Evolutionary conservation across 2,329 filamentous ascomycete species (phyloP).

Genomic region (Apiospora saccharicola): DNA sequence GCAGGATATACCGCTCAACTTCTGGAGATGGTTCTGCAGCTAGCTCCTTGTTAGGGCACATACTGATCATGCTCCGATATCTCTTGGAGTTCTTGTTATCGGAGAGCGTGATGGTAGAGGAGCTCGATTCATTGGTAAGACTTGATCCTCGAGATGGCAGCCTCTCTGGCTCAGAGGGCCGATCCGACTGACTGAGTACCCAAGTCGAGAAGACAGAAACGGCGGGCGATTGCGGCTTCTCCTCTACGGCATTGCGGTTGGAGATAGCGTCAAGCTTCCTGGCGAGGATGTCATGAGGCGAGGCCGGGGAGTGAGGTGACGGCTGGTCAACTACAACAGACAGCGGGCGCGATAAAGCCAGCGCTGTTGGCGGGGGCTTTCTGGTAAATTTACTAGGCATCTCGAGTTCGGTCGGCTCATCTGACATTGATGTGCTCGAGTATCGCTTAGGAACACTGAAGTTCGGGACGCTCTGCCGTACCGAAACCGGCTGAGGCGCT

Average conservation of each 20-base stretch:
- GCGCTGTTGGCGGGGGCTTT: slow-evolving; percentile 53
- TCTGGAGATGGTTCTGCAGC: slow-evolving; percentile 4
- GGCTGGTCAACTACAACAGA: slow-evolving; percentile 64
- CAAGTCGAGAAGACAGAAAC: slow-evolving; percentile 26
- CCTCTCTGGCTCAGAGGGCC: slow-evolving; percentile 20
- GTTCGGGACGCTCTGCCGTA: slow-evolving; percentile 51
- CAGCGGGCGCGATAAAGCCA: slow-evolving; percentile 58
- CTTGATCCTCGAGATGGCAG: slow-evolving; percentile 21
- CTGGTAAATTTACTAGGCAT: slow-evolving; percentile 38
- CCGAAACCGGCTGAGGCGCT: not conserved
- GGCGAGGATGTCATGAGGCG: not conserved
- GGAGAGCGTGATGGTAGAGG: slow-evolving; percentile 1
- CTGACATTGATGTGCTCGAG: slow-evolving; percentile 44
- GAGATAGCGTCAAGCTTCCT: slow-evolving; percentile 33
- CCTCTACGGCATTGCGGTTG: not conserved
- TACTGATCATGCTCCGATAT: slow-evolving; percentile 26
- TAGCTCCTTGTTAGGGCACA: slow-evolving; percentile 19
- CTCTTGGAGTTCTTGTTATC: slow-evolving; percentile 20
- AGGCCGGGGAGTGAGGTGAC: slow-evolving; percentile 44
- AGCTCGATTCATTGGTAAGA: slow-evolving; percentile 9
- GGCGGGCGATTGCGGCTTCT: slow-evolving; percentile 19
- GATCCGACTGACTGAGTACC: slow-evolving; percentile 17
- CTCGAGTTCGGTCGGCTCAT: slow-evolving; percentile 35
- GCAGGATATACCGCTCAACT: slow-evolving; percentile 15
- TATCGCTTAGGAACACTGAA: slow-evolving; percentile 63